Percentiles rank a stretch among this genome's conserved stretches.
These are phyloP conservation scores for Anethum foeniculum DNA, from an alignment of 140 eudicot species.

Conservation along the genomic window DNA sequence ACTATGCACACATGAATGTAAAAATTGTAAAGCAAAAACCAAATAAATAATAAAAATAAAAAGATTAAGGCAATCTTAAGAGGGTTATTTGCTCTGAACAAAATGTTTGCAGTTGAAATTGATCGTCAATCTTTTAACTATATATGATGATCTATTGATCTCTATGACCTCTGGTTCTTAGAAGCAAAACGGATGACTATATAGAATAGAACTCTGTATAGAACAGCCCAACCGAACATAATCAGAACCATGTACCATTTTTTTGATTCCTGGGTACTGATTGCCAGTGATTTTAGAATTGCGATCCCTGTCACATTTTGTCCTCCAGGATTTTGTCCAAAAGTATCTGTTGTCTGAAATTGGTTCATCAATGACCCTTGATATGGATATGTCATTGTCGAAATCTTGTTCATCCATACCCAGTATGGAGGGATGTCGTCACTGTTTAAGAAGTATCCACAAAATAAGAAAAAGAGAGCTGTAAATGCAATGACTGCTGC, in stretches of 20 bases:
- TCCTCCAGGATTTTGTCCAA: slow-evolving; percentile 28
- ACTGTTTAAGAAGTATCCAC: slow-evolving; percentile 62
- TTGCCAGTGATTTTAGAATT: slow-evolving; percentile 40
- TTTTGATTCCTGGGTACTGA: slow-evolving; percentile 23
- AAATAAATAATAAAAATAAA: background rate
- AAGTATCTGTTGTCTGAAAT: slow-evolving; percentile 34
- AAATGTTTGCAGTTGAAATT: background rate
- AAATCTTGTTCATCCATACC: slow-evolving; percentile 64
- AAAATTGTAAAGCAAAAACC: background rate
- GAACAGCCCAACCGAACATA: slow-evolving; percentile 80
- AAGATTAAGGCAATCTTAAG: background rate
- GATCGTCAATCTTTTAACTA: background rate
- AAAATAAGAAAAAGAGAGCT: slow-evolving; percentile 72
- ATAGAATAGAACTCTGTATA: slow-evolving; percentile 66
- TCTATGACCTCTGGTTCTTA: slow-evolving; percentile 60
- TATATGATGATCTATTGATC: background rate
- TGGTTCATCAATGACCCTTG: slow-evolving; percentile 73
- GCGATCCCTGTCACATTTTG: slow-evolving; percentile 29
- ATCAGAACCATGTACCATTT: slow-evolving; percentile 52
- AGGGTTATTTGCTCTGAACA: background rate
- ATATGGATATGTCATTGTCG: slow-evolving; percentile 73
- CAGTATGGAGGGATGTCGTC: slow-evolving; percentile 58
- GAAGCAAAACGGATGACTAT: slow-evolving; percentile 74
- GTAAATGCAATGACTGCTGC: slow-evolving; percentile 80
- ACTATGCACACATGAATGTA: background rate